A percentile compares a stretch with the other conserved stretches of the same genome.
These are phyloP conservation scores for Epichloe typhina DNA, from an alignment of 2,329 filamentous ascomycete genomes.

Conservation along the genomic window DNA sequence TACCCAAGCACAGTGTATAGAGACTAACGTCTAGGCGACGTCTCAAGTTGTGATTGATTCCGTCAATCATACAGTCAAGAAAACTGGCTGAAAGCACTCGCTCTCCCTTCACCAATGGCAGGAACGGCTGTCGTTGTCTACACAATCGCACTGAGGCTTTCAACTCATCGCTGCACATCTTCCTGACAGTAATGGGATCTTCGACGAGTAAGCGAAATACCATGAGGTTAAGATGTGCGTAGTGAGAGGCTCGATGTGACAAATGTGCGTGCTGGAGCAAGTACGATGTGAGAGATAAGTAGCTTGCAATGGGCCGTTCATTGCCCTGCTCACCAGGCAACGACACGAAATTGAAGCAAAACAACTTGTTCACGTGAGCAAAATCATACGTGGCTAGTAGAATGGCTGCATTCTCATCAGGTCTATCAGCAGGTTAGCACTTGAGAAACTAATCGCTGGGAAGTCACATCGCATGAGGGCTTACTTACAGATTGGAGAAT, in stretches of 20 bases:
- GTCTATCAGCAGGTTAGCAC: constrained; percentile 35
- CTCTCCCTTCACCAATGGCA: constrained; percentile 61
- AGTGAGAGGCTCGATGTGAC: constrained; percentile 62
- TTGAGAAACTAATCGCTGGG: neutral
- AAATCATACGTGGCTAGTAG: constrained; percentile 88
- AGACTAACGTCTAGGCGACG: constrained; percentile 73
- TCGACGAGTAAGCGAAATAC: constrained; percentile 78
- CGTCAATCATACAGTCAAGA: constrained; percentile 79
- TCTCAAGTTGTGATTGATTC: constrained; percentile 85
- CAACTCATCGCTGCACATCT: constrained; percentile 67
- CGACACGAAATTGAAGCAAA: constrained; percentile 72
- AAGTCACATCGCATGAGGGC: neutral
- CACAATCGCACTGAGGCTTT: constrained; percentile 69
- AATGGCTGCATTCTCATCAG: constrained; percentile 64
- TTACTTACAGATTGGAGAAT: constrained; percentile 62
- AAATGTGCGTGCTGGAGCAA: constrained; percentile 86
- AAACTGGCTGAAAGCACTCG: constrained; percentile 63
- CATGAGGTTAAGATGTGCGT: constrained; percentile 75
- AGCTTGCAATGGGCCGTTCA: constrained; percentile 65
- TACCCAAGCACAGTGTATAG: constrained; percentile 69
- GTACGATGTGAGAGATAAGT: constrained; percentile 83
- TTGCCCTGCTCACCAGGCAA: constrained; percentile 47
- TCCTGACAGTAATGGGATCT: constrained; percentile 69
- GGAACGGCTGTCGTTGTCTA: constrained; percentile 74
- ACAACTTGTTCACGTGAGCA: constrained; percentile 85